Base-by-base conservation (phyloP, 305 asterid genomes). In the Fraxinus paxiana region DNA sequence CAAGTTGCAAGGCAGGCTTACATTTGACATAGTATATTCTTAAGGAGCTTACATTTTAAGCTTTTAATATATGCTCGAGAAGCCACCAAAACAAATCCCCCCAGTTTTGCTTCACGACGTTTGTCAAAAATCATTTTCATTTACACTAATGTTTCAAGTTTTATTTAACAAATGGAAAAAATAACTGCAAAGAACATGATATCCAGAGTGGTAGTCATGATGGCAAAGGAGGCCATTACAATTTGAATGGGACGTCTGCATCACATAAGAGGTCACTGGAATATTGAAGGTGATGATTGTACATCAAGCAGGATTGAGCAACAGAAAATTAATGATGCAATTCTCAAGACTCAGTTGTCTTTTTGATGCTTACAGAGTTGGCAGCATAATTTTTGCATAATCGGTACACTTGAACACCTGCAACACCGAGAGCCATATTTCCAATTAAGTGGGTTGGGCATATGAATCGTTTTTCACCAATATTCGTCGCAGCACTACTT, bases 81-180 rank as follows among this genome's bases (percentile, higher is more conserved):
- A 76, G 48, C 41, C 72, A 71, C 76, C 79, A 76, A 31, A 51
- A 74, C 41, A 33, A 33, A 70, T 13, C 75, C 26, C 24, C 75
- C 75, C 24, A n/a, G 41, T 70, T 17, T 70, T 33, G 75, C 24
- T 31, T 70, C 46, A 31, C 0, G 26, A 31, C 6, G 9, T 15
- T 70, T 70, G 75, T 6, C 41, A 70, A 69, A 69, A 13, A 70
- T 13, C 38, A 30, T 15, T 22, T 31, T 33, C 75, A 31, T 31
- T 31, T 33, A 70, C 43, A 5, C 24, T 31, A 15, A 69, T 70
- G 75, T 46, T 70, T 6, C 5, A 33, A 5, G 26, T n/a, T 33
- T 30, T 24, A 67, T 26, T 67, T 67, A n/a, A 70, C 41, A 70
- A 33, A 70, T 70, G 75, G 43, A 70, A 70, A 31, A 18, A 30